phyloP scores from a whole-genome alignment of 257 asterid species.

The Fraxinus cuspidata region DNA sequence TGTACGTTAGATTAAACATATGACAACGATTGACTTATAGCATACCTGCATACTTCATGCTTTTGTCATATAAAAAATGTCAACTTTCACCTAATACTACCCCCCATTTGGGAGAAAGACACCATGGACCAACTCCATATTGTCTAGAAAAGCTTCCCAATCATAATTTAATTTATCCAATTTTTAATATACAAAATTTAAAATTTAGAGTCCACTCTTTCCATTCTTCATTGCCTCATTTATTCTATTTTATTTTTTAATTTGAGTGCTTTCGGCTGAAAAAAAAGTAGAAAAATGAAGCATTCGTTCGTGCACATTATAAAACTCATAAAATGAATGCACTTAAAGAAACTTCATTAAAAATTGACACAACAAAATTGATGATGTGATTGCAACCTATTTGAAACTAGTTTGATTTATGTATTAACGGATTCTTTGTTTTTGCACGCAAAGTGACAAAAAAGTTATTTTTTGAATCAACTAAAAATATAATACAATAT shows the following conservation, averaged over 20 bases:
- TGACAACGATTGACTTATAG: too few relatives aligned
- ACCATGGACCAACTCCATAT: constrained; percentile 43
- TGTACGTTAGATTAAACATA: too few relatives aligned
- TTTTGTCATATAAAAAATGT: too few relatives aligned
- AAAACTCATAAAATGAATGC: background rate
- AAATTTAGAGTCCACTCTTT: background rate
- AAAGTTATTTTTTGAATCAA: background rate
- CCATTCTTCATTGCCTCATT: constrained; percentile 2
- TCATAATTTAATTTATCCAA: constrained; percentile 18
- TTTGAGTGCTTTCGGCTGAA: background rate
- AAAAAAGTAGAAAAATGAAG: background rate
- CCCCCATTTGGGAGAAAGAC: constrained; percentile 33
- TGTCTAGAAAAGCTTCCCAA: constrained; percentile 32
- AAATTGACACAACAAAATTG: background rate
- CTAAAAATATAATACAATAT: too few relatives aligned
- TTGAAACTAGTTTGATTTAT: background rate
- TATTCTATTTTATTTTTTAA: background rate
- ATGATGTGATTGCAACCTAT: background rate
- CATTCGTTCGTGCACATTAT: background rate
- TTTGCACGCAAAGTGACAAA: background rate
- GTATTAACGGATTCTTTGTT: background rate
- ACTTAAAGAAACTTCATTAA: background rate
- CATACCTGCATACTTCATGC: too few relatives aligned
- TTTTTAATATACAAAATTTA: constrained; percentile 7
- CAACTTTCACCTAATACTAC: too few relatives aligned